Base-by-base conservation (phyloP, 2,329 filamentous ascomycete genomes). In the Verticillium zaregamsianum region DNA sequence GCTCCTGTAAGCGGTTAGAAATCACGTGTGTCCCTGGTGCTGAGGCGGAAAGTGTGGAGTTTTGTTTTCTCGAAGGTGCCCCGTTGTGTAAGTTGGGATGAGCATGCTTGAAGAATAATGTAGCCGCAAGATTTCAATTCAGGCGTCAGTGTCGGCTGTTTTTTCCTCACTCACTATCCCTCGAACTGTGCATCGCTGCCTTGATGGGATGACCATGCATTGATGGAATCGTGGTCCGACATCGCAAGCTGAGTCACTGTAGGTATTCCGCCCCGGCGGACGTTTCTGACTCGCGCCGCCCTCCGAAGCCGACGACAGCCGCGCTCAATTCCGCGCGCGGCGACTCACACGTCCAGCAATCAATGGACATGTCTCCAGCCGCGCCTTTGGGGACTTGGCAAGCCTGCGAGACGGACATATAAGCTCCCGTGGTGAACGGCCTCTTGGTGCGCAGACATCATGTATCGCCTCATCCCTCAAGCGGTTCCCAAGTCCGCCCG, bases 1-100 rank as follows among this genome's bases (percentile, higher is more conserved):
- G 64, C 64, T 79, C 54, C 69, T 80, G 68, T 80, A 77, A 74
- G 57, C 37, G 20, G 23, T 52, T 20, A 52, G 9, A 52, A 20
- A 25, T 12, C 9, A n/a, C 3, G 28, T 28, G 28, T 28, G 28
- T 28, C 6, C 28, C 5, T 20, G 45, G 20, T 52, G 8, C 2
- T 8, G 11, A n/a, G 45, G 45, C 17, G 20, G 40, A 20, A 5
- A 14, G n/a, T 14, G 9, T 52, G n/a, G 7, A 25, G n/a, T 20
- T 52, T 23, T n/a, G 3, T 12, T 52, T 52, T 20, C 8, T 25
- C 9, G 20, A 23, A n/a, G 45, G 45, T 25, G 20, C 45, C 45
- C 45, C 45, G 20, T 52, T 52, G n/a, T 52, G 45, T 52, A 25
- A 52, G 45, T 20, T 52, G 45, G 45, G 40, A 23, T 20, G 20